A percentile compares a stretch with the other conserved stretches of the same genome.
Evolutionary conservation across 2,329 filamentous ascomycete species (phyloP).

Genomic region (Helotiales sp.): DNA sequence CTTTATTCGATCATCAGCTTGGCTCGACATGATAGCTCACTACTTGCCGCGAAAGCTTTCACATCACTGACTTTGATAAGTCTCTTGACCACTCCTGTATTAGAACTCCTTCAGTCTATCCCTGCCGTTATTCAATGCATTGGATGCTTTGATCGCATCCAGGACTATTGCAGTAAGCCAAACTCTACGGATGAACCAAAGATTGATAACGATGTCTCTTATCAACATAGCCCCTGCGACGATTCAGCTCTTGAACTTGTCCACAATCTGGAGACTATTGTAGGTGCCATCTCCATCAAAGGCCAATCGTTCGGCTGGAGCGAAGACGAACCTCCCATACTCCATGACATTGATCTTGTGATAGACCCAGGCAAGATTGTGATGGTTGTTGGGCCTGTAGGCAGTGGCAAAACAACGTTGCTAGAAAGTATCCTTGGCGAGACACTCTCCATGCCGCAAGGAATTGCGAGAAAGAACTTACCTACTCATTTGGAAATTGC

Average conservation of each 20-base stretch:
- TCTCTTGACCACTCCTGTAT: not conserved
- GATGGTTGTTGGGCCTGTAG: constrained; percentile 35
- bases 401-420: constrained; percentile 33
- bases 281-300: not conserved
- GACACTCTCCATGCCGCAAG: constrained; percentile 8
- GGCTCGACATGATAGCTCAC: not conserved
- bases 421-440: constrained; percentile 33
- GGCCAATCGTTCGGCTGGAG: constrained; percentile 27
- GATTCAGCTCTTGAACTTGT: not conserved
- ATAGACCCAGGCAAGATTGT: constrained; percentile 18
- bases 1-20: not conserved
- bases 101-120: not conserved
- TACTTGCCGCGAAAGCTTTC: not conserved
- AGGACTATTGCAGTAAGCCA: too few species aligned
- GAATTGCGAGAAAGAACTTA: constrained; percentile 16
- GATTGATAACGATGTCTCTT: not conserved
- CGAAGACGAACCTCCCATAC: constrained; percentile 29
- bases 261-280: too few species aligned
- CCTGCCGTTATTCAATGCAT: not conserved
- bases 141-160: not conserved
- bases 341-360: constrained; percentile 16
- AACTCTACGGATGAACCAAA: not conserved
- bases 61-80: not conserved
- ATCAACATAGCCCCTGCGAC: not conserved
- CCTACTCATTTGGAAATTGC: constrained; percentile 30